Conservation (phyloP, 2,329 filamentous ascomycete genomes). For the Fusarium sp. region DNA sequence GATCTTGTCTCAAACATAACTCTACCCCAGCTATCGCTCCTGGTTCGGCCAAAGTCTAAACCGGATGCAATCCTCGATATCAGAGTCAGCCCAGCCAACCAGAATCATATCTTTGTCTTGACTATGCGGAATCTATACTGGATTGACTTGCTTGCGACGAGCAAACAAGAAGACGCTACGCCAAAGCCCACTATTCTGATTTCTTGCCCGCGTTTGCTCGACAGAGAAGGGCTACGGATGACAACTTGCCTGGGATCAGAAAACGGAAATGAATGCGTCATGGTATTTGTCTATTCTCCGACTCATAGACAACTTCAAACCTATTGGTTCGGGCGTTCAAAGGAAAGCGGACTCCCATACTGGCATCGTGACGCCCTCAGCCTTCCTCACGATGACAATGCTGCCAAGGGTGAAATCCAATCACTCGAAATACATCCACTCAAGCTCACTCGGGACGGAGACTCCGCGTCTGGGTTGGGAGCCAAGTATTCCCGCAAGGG, state of each 20-base stretch:
- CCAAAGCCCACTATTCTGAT: slow-evolving; percentile 44
- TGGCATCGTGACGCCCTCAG: slow-evolving; percentile 53
- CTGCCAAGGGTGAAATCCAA: slow-evolving; percentile 32
- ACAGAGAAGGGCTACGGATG: slow-evolving; percentile 46
- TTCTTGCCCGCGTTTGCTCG: slow-evolving; percentile 46
- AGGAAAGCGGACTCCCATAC: slow-evolving; percentile 46
- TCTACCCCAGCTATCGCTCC: slow-evolving; percentile 44
- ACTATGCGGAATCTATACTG: slow-evolving; percentile 64
- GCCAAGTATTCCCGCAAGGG: slow-evolving; percentile 48
- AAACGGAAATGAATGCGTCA: slow-evolving; percentile 33
- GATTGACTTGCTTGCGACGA: slow-evolving; percentile 54
- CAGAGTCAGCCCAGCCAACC: slow-evolving; percentile 58
- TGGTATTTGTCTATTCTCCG: slow-evolving; percentile 52
- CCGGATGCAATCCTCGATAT: slow-evolving; percentile 66
- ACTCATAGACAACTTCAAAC: slow-evolving; percentile 48
- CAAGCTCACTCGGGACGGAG: slow-evolving; percentile 29
- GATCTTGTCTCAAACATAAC: slow-evolving; percentile 51
- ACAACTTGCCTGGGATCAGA: slow-evolving; percentile 44
- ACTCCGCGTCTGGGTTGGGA: slow-evolving; percentile 39
- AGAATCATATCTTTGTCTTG: slow-evolving; percentile 66
- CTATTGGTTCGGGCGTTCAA: slow-evolving; percentile 50
- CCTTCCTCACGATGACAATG: slow-evolving; percentile 34
- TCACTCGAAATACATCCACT: slow-evolving; percentile 47
- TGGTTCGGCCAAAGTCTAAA: slow-evolving; percentile 40
- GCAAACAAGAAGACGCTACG: slow-evolving; percentile 8